A percentile compares a stretch with the other conserved stretches of the same genome.
Conservation (phyloP, 352 stramenopile species). For the Pythium chondricola region DNA sequence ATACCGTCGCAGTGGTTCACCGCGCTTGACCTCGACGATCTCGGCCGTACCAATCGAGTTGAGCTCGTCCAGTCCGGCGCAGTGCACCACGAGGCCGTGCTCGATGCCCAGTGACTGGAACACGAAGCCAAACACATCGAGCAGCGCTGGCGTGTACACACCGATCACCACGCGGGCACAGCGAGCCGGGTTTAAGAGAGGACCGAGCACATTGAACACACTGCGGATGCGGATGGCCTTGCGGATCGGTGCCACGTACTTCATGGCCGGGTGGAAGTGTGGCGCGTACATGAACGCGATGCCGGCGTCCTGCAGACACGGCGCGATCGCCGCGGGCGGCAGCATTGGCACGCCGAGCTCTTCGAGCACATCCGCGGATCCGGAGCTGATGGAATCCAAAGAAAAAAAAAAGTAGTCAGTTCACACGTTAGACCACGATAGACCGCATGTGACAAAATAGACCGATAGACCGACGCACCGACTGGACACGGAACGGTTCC, state of each 20-base stretch:
- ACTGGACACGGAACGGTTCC: slow-evolving; percentile 95
- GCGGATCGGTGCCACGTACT: slow-evolving; percentile 91
- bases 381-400: slow-evolving; percentile 53
- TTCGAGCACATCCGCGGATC: slow-evolving; percentile 96
- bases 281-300: slow-evolving; percentile 98
- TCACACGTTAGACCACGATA: too few species aligned
- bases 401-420: background rate
- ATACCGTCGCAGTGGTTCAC: slow-evolving; percentile 39
- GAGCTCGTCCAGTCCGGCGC: slow-evolving; percentile 97
- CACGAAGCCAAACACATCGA: slow-evolving; percentile 81
- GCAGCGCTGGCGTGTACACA: slow-evolving; percentile 94
- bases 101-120: slow-evolving; percentile 92
- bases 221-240: slow-evolving; percentile 95
- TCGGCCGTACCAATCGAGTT: slow-evolving; percentile 90
- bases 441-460: background rate
- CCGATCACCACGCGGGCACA: slow-evolving; percentile 97
- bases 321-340: slow-evolving; percentile 80
- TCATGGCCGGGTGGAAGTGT: slow-evolving; percentile 96
- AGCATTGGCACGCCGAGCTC: slow-evolving; percentile 95
- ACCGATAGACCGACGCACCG: slow-evolving; percentile 23
- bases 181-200: slow-evolving; percentile 95
- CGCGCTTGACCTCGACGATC: slow-evolving; percentile 68
- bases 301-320: slow-evolving; percentile 88
- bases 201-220: slow-evolving; percentile 98
- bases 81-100: slow-evolving; percentile 98